Evolutionary conservation across 768 basidiomycete genomes (phyloP), one percentile per base, ranked within the genome.

Genomic region (Lepiota venenata): DNA sequence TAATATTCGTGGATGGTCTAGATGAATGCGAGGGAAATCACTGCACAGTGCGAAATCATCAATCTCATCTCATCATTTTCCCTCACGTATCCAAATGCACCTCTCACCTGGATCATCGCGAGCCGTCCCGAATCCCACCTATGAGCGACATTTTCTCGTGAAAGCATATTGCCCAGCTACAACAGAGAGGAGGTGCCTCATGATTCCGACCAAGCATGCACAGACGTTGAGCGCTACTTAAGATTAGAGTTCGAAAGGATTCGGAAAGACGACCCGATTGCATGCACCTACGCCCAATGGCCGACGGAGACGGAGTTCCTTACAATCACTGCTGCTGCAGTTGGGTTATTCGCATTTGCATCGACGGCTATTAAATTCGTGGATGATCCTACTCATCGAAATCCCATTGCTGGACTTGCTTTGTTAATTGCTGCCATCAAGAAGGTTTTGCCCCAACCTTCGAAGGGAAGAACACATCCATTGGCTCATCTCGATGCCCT

Each of bases 71-170:
- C 16, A 0, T 27, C 22, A 7, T 47, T 47, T n/a, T 40, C 53
- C 1, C 3, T 60, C 2, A 15, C 46, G 12, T 10, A 14, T 7
- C 32, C 27, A 14, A 22, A 36, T 3, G 46, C 61, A 15, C 58
- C 63, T 2, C 32, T 69, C 12, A 52, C 42, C 14, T 64, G 68
- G 39, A 22, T 70, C n/a, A 60, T 70, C 27, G 56, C 61, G 2
- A 65, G 66, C 47, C 53, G 67, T 1, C 65, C 65, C 4, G 69
- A 69, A 37, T 47, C 57, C 2, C 52, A 61, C 15, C 62, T 69
- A 12, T 27, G 36, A 2, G 43, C 54, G 0, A 37, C 29, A 3
- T 63, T 66, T n/a, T 15, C 48, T 38, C 40, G 25, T 4, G 14
- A n/a, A 3, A 16, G 16, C 12, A 15, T 50, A 0, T 15, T 25